A percentile compares a stretch with the other conserved stretches of the same genome.
phyloP scores from a whole-genome alignment of 306 rosid species.

The Castanea sativa region DNA sequence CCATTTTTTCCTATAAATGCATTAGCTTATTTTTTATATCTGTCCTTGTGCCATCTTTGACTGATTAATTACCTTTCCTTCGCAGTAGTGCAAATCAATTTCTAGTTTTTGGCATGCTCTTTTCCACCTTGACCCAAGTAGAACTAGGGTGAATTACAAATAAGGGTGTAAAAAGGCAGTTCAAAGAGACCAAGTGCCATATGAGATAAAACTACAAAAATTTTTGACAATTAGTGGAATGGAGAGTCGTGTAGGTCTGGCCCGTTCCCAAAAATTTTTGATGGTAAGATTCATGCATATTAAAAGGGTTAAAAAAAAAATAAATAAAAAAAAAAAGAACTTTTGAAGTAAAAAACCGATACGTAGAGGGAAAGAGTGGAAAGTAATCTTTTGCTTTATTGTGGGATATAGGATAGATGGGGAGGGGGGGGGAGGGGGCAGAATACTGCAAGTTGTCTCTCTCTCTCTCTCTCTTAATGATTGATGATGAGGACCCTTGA shows the following conservation, averaged over 20 bases:
- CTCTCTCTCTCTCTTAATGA: background rate
- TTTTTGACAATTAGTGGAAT: background rate
- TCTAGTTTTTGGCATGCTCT: background rate
- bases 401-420: background rate
- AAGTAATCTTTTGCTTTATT: background rate
- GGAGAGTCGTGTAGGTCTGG: background rate
- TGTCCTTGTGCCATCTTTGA: slow-evolving; percentile 8
- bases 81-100: background rate
- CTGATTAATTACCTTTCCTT: slow-evolving; percentile 2
- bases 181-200: background rate
- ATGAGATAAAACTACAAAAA: background rate
- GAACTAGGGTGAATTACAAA: background rate
- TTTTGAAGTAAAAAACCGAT: background rate
- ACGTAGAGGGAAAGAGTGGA: background rate
- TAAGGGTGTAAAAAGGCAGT: background rate
- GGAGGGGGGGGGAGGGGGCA: background rate
- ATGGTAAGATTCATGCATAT: background rate
- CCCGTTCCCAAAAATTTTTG: background rate
- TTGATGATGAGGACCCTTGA: background rate
- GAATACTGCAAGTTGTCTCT: background rate
- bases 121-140: background rate
- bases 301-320: background rate
- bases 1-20: background rate
- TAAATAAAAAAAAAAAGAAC: background rate
- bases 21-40: background rate